Conservation (phyloP, 1,139 yeast species). For the Debaryomyces singareniensis region DNA sequence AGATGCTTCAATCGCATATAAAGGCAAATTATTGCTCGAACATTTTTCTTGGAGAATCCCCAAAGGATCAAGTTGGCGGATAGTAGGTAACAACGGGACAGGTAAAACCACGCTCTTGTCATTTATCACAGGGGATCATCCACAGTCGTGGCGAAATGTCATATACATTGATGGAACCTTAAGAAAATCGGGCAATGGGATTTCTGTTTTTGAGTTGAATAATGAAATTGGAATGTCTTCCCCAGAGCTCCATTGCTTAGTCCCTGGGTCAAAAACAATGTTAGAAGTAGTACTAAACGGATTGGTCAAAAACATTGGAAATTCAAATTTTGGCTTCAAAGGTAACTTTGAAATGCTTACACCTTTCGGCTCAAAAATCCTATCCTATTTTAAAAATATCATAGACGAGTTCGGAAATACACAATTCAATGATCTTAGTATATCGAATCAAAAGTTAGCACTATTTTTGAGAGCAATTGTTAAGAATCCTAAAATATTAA, state of each 20-base stretch:
- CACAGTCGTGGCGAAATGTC: conserved; percentile 85
- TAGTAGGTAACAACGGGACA: conserved; percentile 84
- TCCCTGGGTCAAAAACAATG: conserved; percentile 54
- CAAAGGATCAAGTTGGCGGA: conserved; percentile 79
- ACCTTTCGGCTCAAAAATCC: conserved; percentile 11
- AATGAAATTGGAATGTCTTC: conserved; percentile 78
- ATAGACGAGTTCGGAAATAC: conserved; percentile 27
- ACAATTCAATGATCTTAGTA: conserved; percentile 46
- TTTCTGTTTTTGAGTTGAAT: conserved; percentile 74
- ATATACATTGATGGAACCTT: conserved; percentile 58
- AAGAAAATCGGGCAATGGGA: conserved; percentile 65
- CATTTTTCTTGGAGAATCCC: conserved; percentile 62
- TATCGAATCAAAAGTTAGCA: conserved; percentile 75
- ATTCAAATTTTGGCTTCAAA: conserved; percentile 33
- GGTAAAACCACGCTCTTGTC: conserved; percentile 89
- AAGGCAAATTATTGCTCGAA: conserved; percentile 52
- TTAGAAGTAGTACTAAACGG: conserved; percentile 69
- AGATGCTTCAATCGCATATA: conserved; percentile 61
- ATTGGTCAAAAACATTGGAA: conserved; percentile 50
- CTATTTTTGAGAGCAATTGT: conserved; percentile 70
- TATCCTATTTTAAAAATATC: conserved; percentile 18
- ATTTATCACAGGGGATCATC: conserved; percentile 88
- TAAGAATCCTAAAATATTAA: conserved; percentile 69
- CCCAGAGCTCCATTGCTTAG: conserved; percentile 86
- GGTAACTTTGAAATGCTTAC: conserved; percentile 12